These are phyloP conservation scores for Amauroascus niger DNA, from an alignment of 2,329 filamentous ascomycete genomes.

Conservation along the genomic window DNA sequence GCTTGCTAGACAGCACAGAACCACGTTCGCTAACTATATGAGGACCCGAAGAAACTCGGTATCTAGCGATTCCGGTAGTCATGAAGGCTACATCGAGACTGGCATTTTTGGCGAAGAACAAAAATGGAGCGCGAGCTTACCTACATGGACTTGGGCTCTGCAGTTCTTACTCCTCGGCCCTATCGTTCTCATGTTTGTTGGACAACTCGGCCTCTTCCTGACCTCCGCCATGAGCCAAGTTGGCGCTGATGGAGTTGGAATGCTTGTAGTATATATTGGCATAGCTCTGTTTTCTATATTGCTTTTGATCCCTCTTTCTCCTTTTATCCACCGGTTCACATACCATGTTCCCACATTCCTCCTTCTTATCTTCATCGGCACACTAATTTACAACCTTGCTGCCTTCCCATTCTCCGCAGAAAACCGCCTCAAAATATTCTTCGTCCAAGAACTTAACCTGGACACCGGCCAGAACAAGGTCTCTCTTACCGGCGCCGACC, in stretches of 20 bases:
- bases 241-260: conserved; percentile 67
- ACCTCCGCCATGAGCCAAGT: conserved; percentile 69
- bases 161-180: conserved; percentile 76
- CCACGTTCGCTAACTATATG: conserved; percentile 49
- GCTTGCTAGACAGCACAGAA: conserved; percentile 41
- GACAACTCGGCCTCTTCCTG: conserved; percentile 63
- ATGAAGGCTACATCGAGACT: conserved; percentile 24
- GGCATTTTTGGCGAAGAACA: conserved; percentile 63
- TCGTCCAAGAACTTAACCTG: conserved; percentile 71
- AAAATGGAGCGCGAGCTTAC: conserved; percentile 69
- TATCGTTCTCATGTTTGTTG: conserved; percentile 64
- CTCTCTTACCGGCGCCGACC: conserved; percentile 56
- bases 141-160: conserved; percentile 76
- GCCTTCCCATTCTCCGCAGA: conserved; percentile 80
- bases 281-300: conserved; percentile 60
- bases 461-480: conserved; percentile 62
- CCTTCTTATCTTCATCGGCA: conserved; percentile 61
- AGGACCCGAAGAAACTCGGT: conserved; percentile 27
- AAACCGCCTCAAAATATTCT: conserved; percentile 76
- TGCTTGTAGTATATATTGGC: conserved; percentile 61
- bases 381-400: conserved; percentile 72
- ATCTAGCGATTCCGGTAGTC: conserved; percentile 22
- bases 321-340: conserved; percentile 78
- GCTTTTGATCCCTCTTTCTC: conserved; percentile 64
- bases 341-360: conserved; percentile 73